A percentile compares a stretch with the other conserved stretches of the same genome.
These are phyloP conservation scores for Zangia roseola DNA, from an alignment of 768 basidiomycete genomes.

Conservation along the genomic window DNA sequence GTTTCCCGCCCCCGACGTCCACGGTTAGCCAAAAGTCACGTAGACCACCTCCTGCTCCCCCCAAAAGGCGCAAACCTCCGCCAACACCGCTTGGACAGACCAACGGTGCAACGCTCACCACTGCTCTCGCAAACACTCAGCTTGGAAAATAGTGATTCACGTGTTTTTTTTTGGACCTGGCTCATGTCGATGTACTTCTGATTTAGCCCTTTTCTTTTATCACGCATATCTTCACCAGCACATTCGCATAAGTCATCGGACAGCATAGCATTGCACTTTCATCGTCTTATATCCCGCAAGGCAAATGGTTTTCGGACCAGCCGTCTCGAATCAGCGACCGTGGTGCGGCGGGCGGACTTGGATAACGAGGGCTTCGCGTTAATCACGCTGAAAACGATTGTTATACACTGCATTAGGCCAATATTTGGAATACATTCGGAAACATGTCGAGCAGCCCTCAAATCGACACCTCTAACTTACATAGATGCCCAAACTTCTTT, in stretches of 20 bases:
- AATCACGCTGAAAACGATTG: too few relatives aligned
- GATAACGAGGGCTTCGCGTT: neutral
- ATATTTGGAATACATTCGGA: neutral
- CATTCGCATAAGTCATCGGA: constrained; percentile 20
- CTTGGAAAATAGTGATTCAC: constrained; percentile 14
- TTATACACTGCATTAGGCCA: neutral
- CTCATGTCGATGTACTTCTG: neutral
- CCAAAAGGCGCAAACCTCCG: constrained; percentile 68
- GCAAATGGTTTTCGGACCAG: constrained; percentile 6
- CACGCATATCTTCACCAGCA: constrained; percentile 16
- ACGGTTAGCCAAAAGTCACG: constrained; percentile 31
- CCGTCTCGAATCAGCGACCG: constrained; percentile 6
- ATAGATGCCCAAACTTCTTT: neutral
- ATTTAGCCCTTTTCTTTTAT: constrained; percentile 4
- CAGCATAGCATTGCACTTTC: constrained; percentile 20
- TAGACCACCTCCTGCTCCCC: constrained; percentile 66
- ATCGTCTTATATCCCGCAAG: constrained; percentile 13
- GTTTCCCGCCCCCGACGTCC: constrained; percentile 15
- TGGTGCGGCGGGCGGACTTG: neutral
- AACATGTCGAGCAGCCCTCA: neutral
- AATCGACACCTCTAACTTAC: constrained; percentile 4
- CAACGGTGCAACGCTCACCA: constrained; percentile 55
- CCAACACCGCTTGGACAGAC: constrained; percentile 57
- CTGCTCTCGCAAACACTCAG: constrained; percentile 45
- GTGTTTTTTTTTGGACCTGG: constrained; percentile 4